Evolutionary conservation across 2,329 filamentous ascomycete species (phyloP), one percentile per base, ranked within the genome.

Genomic region (Cladosporium velox): DNA sequence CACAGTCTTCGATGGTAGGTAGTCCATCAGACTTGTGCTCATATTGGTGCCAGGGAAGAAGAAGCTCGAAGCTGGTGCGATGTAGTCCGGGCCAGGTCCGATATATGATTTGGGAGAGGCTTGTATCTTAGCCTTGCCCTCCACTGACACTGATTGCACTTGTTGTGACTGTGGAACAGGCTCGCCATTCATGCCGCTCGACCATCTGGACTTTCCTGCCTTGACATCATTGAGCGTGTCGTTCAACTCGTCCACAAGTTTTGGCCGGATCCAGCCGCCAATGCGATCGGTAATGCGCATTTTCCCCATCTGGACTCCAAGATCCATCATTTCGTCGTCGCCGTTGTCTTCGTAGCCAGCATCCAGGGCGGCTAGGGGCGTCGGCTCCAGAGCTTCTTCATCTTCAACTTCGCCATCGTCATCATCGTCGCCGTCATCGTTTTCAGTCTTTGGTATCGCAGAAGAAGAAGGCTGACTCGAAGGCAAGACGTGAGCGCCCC

Each of bases 251-350:
- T 92, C 88, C 4, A 86, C 84, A 66, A 93, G 84, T 70, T 88
- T 87, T 2, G 90, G 90, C 55, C 90, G 82, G 52, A 90, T 88
- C 70, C 91, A 85, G 0, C 90, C 90, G 18, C 91, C 91, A 69
- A 93, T 87, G 44, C 90, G 84, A 73, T 93, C 90, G 2, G 89
- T 91, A 67, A 93, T 87, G 66, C 83, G 86, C 84, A 92, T 86
- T 75, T 86, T 90, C 1, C 90, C 90, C 67, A 93, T 83, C 69
- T 85, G 85, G 66, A 92, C 86, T 1, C 90, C 91, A 30, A 93
- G 79, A 76, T 93, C 91, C 70, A 90, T 85, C 55, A 91, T 78
- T 67, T 91, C 89, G 73, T 90, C 87, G 67, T 88, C 87, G 18
- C 81, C 84, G 67, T 86, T 83, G 24, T 87, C 84, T 67, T 90